A percentile compares a stretch with the other conserved stretches of the same genome.
phyloP scores from a whole-genome alignment of 495 filamentous ascomycete species.

The Tuber indicum region DNA sequence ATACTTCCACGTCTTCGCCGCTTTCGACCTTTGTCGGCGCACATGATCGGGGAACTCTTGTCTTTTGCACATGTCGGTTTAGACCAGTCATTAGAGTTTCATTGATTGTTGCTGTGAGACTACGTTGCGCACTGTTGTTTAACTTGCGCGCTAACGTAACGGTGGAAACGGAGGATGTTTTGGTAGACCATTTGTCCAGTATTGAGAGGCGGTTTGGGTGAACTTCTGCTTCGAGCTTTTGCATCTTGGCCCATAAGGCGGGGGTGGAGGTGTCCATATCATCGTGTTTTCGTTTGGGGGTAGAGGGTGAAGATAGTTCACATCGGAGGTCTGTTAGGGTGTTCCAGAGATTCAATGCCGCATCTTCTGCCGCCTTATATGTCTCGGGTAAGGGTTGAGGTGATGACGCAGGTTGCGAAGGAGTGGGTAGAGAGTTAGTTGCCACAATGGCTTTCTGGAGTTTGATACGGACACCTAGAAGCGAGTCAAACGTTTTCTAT shows the following conservation, averaged over 20 bases:
- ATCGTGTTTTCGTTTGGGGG: conserved; percentile 54
- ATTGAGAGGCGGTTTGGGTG: conserved; percentile 50
- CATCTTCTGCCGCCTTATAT: conserved; percentile 74
- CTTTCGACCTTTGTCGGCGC: conserved; percentile 60
- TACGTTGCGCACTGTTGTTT: conserved; percentile 51
- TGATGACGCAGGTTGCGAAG: conserved; percentile 23
- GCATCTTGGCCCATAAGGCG: conserved; percentile 68
- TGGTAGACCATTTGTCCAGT: conserved; percentile 64
- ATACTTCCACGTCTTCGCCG: conserved; percentile 50
- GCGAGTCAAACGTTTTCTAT: conserved; percentile 66
- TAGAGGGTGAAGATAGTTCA: conserved; percentile 48
- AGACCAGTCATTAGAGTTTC: conserved; percentile 62
- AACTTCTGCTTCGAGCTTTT: conserved; percentile 54
- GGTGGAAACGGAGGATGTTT: conserved; percentile 50
- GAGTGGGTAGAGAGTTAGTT: conserved; percentile 62
- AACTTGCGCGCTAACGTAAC: conserved; percentile 50
- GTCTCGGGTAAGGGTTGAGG: conserved; percentile 23
- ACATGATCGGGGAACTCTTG: conserved; percentile 62
- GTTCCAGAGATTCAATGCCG: conserved; percentile 83
- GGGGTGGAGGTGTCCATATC: conserved; percentile 51
- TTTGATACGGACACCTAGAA: conserved; percentile 81
- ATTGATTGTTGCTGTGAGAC: conserved; percentile 64
- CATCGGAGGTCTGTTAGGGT: conserved; percentile 67
- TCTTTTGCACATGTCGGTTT: conserved; percentile 60
- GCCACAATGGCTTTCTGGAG: conserved; percentile 83